Evolutionary conservation across 345 rosid species (phyloP).

Genomic region (Carallia pectinifolia): DNA sequence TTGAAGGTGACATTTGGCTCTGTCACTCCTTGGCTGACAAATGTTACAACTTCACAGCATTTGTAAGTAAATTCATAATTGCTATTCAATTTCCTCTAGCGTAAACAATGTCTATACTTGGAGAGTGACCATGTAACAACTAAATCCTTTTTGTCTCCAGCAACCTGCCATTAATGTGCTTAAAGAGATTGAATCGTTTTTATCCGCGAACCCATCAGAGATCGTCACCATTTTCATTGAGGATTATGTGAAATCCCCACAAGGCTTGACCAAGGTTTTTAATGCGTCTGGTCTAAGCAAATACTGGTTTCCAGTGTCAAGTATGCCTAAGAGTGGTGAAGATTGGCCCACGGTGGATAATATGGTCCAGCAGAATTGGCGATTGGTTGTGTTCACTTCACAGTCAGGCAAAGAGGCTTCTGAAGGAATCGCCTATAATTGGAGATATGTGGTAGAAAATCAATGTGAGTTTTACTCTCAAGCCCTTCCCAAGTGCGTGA

Average conservation of each 20-base stretch:
- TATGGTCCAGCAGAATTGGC: slow-evolving; percentile 78
- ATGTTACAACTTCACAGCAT: slow-evolving; percentile 75
- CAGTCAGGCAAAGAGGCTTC: slow-evolving; percentile 70
- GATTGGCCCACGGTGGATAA: slow-evolving; percentile 94
- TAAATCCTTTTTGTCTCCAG: slow-evolving; percentile 29
- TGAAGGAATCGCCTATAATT: slow-evolving; percentile 83
- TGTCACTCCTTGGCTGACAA: slow-evolving; percentile 75
- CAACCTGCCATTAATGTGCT: slow-evolving; percentile 81
- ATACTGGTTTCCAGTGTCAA: slow-evolving; percentile 65
- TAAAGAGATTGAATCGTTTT: slow-evolving; percentile 64
- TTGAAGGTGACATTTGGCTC: slow-evolving; percentile 71
- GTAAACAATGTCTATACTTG: background rate
- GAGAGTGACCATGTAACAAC: background rate
- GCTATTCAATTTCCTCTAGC: slow-evolving; percentile 4
- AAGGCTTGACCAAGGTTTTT: slow-evolving; percentile 80
- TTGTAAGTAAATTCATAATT: slow-evolving; percentile 52
- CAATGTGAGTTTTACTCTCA: slow-evolving; percentile 52
- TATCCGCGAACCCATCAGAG: slow-evolving; percentile 71
- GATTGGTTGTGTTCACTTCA: slow-evolving; percentile 86
- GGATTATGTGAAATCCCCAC: slow-evolving; percentile 78
- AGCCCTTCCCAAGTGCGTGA: background rate
- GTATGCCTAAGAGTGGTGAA: slow-evolving; percentile 75
- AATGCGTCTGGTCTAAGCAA: slow-evolving; percentile 68
- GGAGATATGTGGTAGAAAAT: slow-evolving; percentile 88
- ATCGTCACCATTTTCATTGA: slow-evolving; percentile 88